Percentiles rank a stretch among this genome's conserved stretches.
phyloP scores from a whole-genome alignment of 495 filamentous ascomycete species.

The Lichenothelia convexa region DNA sequence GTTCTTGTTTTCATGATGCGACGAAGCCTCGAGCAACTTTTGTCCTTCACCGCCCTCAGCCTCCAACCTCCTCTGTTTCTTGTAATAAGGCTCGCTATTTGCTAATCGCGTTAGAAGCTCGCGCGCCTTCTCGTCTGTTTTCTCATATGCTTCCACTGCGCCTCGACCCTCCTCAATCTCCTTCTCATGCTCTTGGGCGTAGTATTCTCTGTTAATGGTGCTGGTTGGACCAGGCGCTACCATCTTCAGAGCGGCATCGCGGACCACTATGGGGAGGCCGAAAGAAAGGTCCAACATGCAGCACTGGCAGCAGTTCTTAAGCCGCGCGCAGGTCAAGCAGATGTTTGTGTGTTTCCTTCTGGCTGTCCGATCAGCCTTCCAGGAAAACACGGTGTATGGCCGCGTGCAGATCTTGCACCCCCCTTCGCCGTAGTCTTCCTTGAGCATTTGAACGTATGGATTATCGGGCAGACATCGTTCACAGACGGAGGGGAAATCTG shows the following conservation, averaged over 20 bases:
- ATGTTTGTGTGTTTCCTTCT: conserved; percentile 78
- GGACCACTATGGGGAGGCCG: conserved; percentile 77
- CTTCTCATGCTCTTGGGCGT: conserved; percentile 89
- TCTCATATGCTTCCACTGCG: conserved; percentile 75
- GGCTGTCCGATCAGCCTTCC: conserved; percentile 77
- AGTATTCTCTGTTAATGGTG: conserved; percentile 88
- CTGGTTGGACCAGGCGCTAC: conserved; percentile 81
- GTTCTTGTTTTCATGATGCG: conserved; percentile 7
- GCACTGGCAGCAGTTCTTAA: conserved; percentile 96
- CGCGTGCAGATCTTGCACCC: conserved; percentile 78
- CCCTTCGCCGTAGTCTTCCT: conserved; percentile 71
- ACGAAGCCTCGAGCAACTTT: conserved; percentile 25
- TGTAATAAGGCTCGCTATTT: conserved; percentile 84
- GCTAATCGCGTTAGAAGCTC: conserved; percentile 74
- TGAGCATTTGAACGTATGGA: conserved; percentile 96
- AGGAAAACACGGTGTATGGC: conserved; percentile 88
- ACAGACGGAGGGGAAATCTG: conserved; percentile 44
- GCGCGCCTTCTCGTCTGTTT: conserved; percentile 87
- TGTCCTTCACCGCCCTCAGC: conserved; percentile 30
- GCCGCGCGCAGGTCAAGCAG: conserved; percentile 83
- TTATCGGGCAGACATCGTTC: conserved; percentile 84
- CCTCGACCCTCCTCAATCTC: conserved; percentile 77
- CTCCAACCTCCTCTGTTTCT: conserved; percentile 55
- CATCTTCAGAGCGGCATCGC: conserved; percentile 96
- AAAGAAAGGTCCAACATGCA: conserved; percentile 97